These are phyloP conservation scores for Trifolium pratense DNA, from an alignment of 306 rosid genomes.

Conservation along the genomic window DNA sequence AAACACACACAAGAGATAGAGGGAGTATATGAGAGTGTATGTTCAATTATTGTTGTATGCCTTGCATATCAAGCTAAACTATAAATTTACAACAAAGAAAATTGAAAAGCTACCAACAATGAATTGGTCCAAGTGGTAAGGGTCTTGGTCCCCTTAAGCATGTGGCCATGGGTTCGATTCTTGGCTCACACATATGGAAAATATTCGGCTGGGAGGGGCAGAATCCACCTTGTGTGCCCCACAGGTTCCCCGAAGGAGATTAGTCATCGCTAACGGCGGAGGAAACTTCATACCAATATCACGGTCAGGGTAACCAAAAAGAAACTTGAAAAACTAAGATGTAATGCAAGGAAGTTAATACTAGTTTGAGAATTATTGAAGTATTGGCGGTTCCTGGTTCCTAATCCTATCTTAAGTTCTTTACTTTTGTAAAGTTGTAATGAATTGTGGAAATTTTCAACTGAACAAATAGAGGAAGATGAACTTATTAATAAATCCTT, in stretches of 20 bases:
- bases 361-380: background rate
- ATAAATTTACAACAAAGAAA: background rate
- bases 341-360: background rate
- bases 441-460: background rate
- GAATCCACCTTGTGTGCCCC: no score
- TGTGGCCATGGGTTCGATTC: no score
- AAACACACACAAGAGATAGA: no score
- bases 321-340: background rate
- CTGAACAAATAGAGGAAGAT: conserved; percentile 5
- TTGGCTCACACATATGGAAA: no score
- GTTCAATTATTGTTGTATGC: conserved; percentile 6
- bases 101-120: no score
- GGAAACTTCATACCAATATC: no score
- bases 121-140: no score
- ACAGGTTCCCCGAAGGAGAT: no score
- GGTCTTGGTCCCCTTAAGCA: no score
- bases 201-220: no score
- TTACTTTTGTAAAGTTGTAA: background rate
- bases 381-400: background rate
- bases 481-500: background rate
- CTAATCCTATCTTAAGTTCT: background rate
- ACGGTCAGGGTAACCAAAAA: no score
- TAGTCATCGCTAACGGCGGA: no score
- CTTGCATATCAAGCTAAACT: background rate
- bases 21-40: background rate